Percentiles rank a stretch among this genome's conserved stretches.
phyloP scores from a whole-genome alignment of 2,329 filamentous ascomycete species.

The Fusarium incarnatum region DNA sequence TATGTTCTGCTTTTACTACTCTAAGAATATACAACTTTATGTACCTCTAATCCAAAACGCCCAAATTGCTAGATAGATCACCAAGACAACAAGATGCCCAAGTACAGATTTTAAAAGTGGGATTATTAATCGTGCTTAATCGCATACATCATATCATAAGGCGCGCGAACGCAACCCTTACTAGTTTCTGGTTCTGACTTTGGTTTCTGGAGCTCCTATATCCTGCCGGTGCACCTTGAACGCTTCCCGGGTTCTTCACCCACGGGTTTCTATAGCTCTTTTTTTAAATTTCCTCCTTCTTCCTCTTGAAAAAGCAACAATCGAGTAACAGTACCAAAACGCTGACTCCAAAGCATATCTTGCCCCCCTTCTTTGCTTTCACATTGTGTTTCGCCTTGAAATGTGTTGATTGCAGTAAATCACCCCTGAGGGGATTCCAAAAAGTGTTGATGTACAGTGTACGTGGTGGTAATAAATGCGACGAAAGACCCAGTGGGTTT shows the following conservation, averaged over 20 bases:
- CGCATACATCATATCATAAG: slow-evolving; percentile 22
- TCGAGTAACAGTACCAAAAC: slow-evolving; percentile 3
- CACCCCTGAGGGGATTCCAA: not conserved
- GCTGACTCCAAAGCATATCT: slow-evolving; percentile 18
- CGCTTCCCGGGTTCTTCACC: not conserved
- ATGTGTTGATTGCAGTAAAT: not conserved
- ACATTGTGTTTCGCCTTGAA: not conserved
- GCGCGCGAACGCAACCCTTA: slow-evolving; percentile 1
- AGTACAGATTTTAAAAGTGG: slow-evolving; percentile 12
- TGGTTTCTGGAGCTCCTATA: not conserved
- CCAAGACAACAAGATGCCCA: not conserved
- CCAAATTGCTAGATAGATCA: not conserved
- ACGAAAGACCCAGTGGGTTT: not conserved
- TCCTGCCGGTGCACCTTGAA: not conserved
- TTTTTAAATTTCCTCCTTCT: not conserved
- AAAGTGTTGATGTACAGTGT: not conserved
- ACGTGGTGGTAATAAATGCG: slow-evolving; percentile 12
- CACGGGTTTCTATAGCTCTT: slow-evolving; percentile 18
- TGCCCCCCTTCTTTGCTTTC: not conserved
- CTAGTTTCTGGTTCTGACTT: not conserved
- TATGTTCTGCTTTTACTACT: not conserved
- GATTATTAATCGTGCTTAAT: slow-evolving; percentile 9
- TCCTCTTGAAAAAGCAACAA: slow-evolving; percentile 1
- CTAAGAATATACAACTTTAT: not conserved
- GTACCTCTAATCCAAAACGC: not conserved